phyloP scores from a whole-genome alignment of 2,329 filamentous ascomycete genomes.

The Leptographium flavum region DNA sequence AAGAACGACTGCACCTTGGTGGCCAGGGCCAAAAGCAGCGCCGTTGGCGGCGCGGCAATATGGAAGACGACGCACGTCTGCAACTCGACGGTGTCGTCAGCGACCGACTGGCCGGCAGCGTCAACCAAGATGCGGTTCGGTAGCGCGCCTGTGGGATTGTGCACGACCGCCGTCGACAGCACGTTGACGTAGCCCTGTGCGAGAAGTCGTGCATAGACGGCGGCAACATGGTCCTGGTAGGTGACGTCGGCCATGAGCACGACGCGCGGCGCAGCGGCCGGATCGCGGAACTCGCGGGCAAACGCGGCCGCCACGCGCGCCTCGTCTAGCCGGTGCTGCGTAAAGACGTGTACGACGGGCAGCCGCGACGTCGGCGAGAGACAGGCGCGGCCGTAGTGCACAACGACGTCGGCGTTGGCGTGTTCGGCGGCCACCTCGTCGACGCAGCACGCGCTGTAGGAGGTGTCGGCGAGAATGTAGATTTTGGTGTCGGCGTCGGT shows the following conservation, averaged over 20 bases:
- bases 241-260: conserved; percentile 83
- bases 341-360: conserved; percentile 86
- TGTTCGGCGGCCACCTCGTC: conserved; percentile 96
- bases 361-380: conserved; percentile 78
- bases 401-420: conserved; percentile 74
- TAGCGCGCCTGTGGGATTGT: conserved; percentile 65
- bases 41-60: conserved; percentile 64
- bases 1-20: conserved; percentile 67
- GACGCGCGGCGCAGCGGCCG: conserved; percentile 34
- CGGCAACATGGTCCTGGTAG: conserved; percentile 60
- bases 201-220: conserved; percentile 39
- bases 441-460: conserved; percentile 92
- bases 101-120: conserved; percentile 14
- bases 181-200: conserved; percentile 54
- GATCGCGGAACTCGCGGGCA: conserved; percentile 51
- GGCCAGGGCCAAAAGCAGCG: conserved; percentile 74
- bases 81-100: conserved; percentile 30
- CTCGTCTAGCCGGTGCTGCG: conserved; percentile 52
- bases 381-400: conserved; percentile 89
- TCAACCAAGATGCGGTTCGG: conserved; percentile 60
- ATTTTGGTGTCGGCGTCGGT: conserved; percentile 37
- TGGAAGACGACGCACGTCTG: conserved; percentile 64
- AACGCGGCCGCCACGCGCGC: conserved; percentile 46
- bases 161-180: conserved; percentile 56
- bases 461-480: conserved; percentile 87